phyloP scores from a whole-genome alignment of 306 rosid genomes.

The Corylus avellana region DNA sequence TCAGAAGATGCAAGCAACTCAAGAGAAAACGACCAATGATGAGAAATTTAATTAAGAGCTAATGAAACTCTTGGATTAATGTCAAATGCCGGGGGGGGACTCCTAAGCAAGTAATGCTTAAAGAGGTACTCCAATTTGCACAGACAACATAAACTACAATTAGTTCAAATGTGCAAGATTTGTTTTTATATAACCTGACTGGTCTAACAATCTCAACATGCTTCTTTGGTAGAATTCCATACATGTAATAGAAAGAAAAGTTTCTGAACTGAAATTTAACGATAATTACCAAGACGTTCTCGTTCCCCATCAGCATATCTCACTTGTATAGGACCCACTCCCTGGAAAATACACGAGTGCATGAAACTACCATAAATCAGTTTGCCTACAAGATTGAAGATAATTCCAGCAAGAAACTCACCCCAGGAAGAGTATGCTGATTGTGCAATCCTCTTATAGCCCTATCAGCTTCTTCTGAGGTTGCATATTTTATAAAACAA shows the following conservation, averaged over 20 bases:
- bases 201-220: neutral
- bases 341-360: conserved; percentile 50
- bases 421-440: conserved; percentile 95
- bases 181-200: neutral
- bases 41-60: neutral
- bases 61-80: neutral
- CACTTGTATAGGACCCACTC: conserved; percentile 92
- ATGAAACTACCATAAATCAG: conserved; percentile 29
- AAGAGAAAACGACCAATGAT: neutral
- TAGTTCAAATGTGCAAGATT: neutral
- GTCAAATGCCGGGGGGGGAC: neutral
- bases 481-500: conserved; percentile 92
- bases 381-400: conserved; percentile 21
- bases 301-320: conserved; percentile 99
- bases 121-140: conserved; percentile 12
- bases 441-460: conserved; percentile 94
- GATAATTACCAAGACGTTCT: conserved; percentile 86
- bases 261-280: conserved; percentile 24
- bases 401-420: conserved; percentile 50
- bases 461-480: conserved; percentile 91
- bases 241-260: conserved; percentile 14
- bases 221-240: neutral
- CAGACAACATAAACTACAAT: neutral
- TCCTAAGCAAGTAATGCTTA: neutral
- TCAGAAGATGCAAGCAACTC: neutral